These are phyloP conservation scores for Holtermanniella nyarrowii DNA, from an alignment of 768 basidiomycete species.

Conservation along the genomic window DNA sequence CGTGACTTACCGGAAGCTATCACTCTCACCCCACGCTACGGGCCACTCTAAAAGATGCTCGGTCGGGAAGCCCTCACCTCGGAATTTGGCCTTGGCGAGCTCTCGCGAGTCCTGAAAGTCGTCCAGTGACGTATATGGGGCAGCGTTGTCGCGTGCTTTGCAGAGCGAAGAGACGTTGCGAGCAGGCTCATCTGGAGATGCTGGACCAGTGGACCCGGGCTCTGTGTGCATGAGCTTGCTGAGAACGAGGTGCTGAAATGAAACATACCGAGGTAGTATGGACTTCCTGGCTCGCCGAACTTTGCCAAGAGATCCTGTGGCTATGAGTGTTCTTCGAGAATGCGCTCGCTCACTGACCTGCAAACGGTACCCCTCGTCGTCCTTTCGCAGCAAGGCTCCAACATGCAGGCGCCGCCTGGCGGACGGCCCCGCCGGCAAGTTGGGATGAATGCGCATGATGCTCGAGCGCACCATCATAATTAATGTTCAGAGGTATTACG, in stretches of 20 bases:
- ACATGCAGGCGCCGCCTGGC: too few relatives aligned
- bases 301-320: conserved; percentile 19
- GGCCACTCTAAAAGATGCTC: conserved; percentile 23
- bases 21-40: conserved; percentile 34
- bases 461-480: too few relatives aligned
- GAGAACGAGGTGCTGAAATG: background rate
- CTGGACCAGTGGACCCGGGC: conserved; percentile 22
- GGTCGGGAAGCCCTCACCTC: conserved; percentile 15
- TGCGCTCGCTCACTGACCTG: conserved; percentile 14
- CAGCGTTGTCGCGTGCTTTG: background rate
- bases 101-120: background rate
- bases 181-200: conserved; percentile 18
- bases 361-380: background rate
- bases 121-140: background rate
- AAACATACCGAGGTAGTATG: conserved; percentile 22
- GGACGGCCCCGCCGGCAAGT: too few relatives aligned
- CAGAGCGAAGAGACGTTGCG: background rate
- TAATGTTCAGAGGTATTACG: too few relatives aligned
- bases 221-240: background rate
- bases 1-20: conserved; percentile 29
- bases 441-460: too few relatives aligned
- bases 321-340: conserved; percentile 2
- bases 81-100: conserved; percentile 13
- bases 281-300: conserved; percentile 25
- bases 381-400: background rate